A percentile compares a stretch with the other conserved stretches of the same genome.
Conservation (phyloP, 108 stramenopile species). For the Skeletonema menzelii region DNA sequence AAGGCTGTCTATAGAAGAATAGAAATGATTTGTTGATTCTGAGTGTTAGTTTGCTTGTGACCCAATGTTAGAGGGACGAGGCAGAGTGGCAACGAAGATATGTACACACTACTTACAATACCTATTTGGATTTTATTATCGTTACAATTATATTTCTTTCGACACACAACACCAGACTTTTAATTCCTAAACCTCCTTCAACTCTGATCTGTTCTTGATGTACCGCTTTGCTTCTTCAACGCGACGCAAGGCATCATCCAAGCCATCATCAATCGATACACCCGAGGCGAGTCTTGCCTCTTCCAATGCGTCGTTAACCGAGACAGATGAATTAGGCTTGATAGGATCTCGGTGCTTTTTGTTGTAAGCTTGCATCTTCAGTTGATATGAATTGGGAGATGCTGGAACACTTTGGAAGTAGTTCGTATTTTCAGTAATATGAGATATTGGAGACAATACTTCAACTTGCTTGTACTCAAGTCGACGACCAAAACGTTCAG, state of each 20-base stretch:
- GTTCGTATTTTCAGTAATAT: not conserved
- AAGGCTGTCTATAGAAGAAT: not conserved
- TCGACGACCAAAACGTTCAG: not conserved
- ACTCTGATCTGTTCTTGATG: not conserved
- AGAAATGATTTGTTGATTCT: not conserved
- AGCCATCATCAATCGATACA: not conserved
- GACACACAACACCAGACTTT: not conserved
- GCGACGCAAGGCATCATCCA: not conserved
- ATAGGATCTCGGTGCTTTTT: not conserved
- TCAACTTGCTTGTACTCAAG: not conserved
- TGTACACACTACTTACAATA: no score
- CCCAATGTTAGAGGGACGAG: not conserved
- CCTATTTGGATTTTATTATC: no score
- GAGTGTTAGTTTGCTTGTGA: no score
- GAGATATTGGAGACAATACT: not conserved
- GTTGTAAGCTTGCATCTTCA: not conserved
- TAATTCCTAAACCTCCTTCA: not conserved
- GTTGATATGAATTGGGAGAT: not conserved
- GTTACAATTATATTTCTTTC: not conserved
- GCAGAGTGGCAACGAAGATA: no score
- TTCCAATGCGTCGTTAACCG: not conserved
- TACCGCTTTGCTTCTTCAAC: conserved; percentile 1
- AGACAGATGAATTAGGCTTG: not conserved
- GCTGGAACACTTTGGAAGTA: not conserved
- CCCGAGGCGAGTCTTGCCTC: not conserved